Base-by-base conservation (phyloP, 176 grass and related monocot genomes). In the Bothriochloa decipiens region DNA sequence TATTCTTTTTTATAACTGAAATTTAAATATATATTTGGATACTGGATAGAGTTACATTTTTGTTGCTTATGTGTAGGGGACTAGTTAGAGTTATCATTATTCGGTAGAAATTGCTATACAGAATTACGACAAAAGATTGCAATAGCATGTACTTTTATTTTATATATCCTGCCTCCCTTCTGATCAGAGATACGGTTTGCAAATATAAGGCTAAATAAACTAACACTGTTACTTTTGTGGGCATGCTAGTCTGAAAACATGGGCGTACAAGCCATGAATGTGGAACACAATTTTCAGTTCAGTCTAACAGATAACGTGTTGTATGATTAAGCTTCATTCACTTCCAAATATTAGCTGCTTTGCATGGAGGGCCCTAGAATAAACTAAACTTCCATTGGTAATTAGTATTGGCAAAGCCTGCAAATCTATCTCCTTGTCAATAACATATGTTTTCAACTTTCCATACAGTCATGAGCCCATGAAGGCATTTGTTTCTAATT, bases 241-340 rank as follows among this genome's bases (percentile, higher is more conserved):
- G n/a, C n/a, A n/a, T n/a, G n/a, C n/a, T n/a, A n/a, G n/a, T n/a
- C n/a, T n/a, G 10, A 57, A 73, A 77, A 77, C 2, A 3, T n/a
- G 8, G n/a, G n/a, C n/a, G 2, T 22, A 55, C 10, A 37, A 61
- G 68, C 26, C 64, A 70, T 16, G 3, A 27, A 49, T 79, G 40
- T 79, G 22, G 50, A 71, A 28, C 65, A 61, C 43, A 70, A 4
- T 82, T 18, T 79, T 46, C 11, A 74, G 23, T 74, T 67, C 63
- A 58, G 35, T 79, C 52, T 52, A 82, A 65, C 32, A 65, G 29
- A 52, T 52, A 41, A 25, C 62, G 2, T 76, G 27, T 36, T 70
- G 20, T 66, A 77, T 37, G 39, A 45, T 84, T 60, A 28, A 75
- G 77, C 86, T 80, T 57, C 5, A 5, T 82, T 77, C 66, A 66